Percentiles rank a stretch among this genome's conserved stretches.
These are phyloP conservation scores for Musa acuminata DNA, from an alignment of 176 grass and related monocot genomes.

Conservation along the genomic window DNA sequence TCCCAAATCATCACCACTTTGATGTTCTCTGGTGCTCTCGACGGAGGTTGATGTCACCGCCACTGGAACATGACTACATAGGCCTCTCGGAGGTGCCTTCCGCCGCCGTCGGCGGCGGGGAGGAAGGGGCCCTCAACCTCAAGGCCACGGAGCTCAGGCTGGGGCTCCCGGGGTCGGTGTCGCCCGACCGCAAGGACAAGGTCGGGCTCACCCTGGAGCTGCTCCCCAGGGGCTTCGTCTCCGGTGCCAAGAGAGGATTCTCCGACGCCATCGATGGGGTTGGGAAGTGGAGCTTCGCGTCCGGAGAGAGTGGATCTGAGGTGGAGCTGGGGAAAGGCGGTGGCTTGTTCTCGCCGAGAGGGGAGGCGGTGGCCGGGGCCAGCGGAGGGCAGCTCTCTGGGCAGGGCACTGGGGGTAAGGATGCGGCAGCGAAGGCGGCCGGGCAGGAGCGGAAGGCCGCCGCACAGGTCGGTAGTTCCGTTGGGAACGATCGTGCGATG, in stretches of 20 bases:
- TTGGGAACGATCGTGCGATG: not conserved
- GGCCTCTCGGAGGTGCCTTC: slow-evolving; percentile 39
- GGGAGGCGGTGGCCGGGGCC: not conserved
- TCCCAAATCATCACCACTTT: not conserved
- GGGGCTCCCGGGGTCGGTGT: slow-evolving; percentile 62
- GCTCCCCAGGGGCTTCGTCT: not conserved
- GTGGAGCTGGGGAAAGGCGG: slow-evolving; percentile 5
- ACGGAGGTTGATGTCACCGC: slow-evolving; percentile 54
- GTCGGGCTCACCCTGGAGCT: slow-evolving; percentile 41
- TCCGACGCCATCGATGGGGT: slow-evolving; percentile 5
- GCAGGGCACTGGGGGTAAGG: slow-evolving; percentile 9
- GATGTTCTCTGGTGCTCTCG: not conserved
- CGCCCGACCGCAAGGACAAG: slow-evolving; percentile 31
- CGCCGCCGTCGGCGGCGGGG: not conserved
- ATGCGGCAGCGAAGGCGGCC: slow-evolving; percentile 2
- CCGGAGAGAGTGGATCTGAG: not conserved
- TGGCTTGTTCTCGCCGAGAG: not conserved
- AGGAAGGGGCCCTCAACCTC: slow-evolving; percentile 29
- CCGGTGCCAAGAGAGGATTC: slow-evolving; percentile 8
- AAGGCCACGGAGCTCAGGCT: slow-evolving; percentile 85
- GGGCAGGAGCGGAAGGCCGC: slow-evolving; percentile 27
- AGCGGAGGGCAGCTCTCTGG: not conserved
- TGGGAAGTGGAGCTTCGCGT: not conserved
- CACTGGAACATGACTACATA: slow-evolving; percentile 86
- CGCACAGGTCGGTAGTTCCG: slow-evolving; percentile 18